Conservation (phyloP, 2,329 filamentous ascomycete genomes). For the Sodiomyces alkalinus region DNA sequence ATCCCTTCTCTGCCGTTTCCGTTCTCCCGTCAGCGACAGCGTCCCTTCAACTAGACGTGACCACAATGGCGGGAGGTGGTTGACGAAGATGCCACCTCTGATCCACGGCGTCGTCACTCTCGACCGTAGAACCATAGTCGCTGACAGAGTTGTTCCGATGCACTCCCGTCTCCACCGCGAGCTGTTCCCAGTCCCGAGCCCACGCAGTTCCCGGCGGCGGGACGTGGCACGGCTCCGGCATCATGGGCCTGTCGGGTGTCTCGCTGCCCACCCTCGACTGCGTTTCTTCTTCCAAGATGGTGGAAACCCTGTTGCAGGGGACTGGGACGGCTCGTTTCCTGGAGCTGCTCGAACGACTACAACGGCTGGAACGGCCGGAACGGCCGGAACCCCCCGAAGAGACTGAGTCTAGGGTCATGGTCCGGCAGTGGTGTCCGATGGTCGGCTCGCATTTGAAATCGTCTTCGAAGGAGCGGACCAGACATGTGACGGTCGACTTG, state of each 20-base stretch:
- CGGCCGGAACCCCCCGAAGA: background rate
- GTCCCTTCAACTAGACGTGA: too few species aligned
- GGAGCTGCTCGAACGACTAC: background rate
- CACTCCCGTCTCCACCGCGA: slow-evolving; percentile 7
- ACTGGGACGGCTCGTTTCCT: background rate
- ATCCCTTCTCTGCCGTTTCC: too few species aligned
- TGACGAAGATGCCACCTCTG: slow-evolving; percentile 2
- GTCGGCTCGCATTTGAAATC: slow-evolving; percentile 3
- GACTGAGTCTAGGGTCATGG: slow-evolving; percentile 2
- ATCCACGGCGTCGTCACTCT: slow-evolving; percentile 1
- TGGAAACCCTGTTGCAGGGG: slow-evolving; percentile 1
- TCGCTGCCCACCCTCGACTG: too few species aligned
- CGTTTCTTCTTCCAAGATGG: slow-evolving; percentile 3
- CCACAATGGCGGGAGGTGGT: slow-evolving; percentile 6
- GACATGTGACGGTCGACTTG: slow-evolving; percentile 2
- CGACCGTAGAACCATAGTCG: slow-evolving; percentile 4
- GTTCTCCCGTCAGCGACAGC: too few species aligned
- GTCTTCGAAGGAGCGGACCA: slow-evolving; percentile 5
- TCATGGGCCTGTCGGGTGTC: slow-evolving; percentile 3
- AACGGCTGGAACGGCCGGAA: too few species aligned
- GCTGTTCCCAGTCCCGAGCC: slow-evolving; percentile 8
- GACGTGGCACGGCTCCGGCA: slow-evolving; percentile 6
- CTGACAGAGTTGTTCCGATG: slow-evolving; percentile 6
- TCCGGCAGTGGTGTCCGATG: background rate
- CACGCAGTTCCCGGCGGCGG: slow-evolving; percentile 8